Base-by-base conservation (phyloP, 1,139 yeast species). In the Suhomyces kunorum region DNA sequence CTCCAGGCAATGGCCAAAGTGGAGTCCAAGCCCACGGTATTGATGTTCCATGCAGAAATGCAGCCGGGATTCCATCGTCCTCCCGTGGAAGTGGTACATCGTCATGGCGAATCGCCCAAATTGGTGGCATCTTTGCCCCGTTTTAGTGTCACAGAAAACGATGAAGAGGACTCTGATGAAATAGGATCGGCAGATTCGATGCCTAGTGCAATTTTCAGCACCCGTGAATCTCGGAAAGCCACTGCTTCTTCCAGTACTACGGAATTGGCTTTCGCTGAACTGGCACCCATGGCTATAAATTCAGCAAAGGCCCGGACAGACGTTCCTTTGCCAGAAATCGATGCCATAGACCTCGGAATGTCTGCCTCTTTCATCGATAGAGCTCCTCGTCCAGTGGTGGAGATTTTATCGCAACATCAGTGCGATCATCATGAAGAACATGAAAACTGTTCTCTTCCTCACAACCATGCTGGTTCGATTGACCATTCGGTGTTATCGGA, bases 31-130 rank as follows among this genome's bases (percentile, higher is more conserved):
- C 75, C 80, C 22, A 85, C 96, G 0, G 63, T 87, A 54, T 71
- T 88, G 52, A 83, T 90, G 95, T 89, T 89, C 68, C 98, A 89
- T 56, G 96, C 97, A 2, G 97, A 89, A 60, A 80, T 86, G 83
- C 87, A 81, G 50, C 44, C 44, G 8, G 29, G 19, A 11, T 78
- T 80, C 9, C 45, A 46, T 32, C 22, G 25, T 13, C 38, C 34
- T 26, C 29, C 36, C n/a, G 34, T 22, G 18, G 28, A 18, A 13
- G 30, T 31, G 8, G 39, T 26, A 23, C 37, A 37, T 22, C 43
- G 25, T 12, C 17, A 9, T 13, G 28, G 28, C 9, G 16, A 22
- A 4, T 41, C 42, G 4, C 44, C 44, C 3, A 16, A 11, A 18
- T 28, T 39, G 19, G 24, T 36, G 8, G 34, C 34, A 6, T 22